Conservation (phyloP, 768 basidiomycete genomes). For the Lentinula detonsa region DNA sequence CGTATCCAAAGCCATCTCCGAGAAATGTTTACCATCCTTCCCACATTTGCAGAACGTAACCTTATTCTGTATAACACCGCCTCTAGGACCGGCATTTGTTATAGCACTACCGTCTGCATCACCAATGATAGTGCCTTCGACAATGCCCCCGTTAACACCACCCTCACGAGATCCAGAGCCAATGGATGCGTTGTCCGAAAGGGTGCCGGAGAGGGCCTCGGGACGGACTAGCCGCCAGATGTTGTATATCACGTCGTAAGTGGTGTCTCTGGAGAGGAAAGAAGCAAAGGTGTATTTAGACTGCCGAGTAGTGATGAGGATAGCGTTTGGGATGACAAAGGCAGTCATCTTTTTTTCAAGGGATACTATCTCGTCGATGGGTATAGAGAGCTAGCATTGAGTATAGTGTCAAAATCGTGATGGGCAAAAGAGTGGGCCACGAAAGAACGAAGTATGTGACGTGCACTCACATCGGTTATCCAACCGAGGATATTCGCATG, state of each 20-base stretch:
- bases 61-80: constrained; percentile 30
- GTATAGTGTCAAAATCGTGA: neutral
- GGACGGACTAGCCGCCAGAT: constrained; percentile 92
- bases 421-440: neutral
- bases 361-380: constrained; percentile 78
- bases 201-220: constrained; percentile 27
- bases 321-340: constrained; percentile 95
- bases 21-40: constrained; percentile 60
- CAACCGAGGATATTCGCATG: constrained; percentile 99
- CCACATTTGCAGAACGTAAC: constrained; percentile 73
- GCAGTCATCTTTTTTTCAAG: constrained; percentile 98
- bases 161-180: constrained; percentile 31
- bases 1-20: constrained; percentile 70
- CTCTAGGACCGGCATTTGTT: constrained; percentile 7
- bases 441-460: neutral
- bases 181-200: constrained; percentile 21
- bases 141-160: constrained; percentile 11
- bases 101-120: constrained; percentile 12
- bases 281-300: constrained; percentile 93
- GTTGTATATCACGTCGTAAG: constrained; percentile 92
- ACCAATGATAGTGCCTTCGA: constrained; percentile 15
- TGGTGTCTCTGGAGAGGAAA: constrained; percentile 93
- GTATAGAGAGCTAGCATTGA: constrained; percentile 66
- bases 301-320: constrained; percentile 78
- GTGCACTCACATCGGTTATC: constrained; percentile 83